phyloP scores from a whole-genome alignment of 2,329 filamentous ascomycete species.

The Colletotrichum musicola region DNA sequence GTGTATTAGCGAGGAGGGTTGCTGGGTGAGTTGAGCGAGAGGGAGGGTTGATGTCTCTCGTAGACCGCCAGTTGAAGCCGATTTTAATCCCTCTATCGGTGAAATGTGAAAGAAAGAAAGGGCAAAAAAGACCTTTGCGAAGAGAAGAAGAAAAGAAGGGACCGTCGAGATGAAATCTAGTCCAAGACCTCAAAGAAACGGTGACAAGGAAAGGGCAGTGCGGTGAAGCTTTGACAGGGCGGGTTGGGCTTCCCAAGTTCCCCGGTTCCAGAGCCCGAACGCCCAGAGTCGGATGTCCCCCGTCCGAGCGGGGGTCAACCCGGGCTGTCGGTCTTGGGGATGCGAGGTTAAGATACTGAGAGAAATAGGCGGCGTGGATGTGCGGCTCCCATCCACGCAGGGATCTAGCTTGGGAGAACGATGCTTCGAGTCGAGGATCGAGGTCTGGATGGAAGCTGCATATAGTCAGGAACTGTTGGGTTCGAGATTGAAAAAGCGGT shows the following conservation, averaged over 20 bases:
- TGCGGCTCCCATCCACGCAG: not conserved
- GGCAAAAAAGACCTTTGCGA: not conserved
- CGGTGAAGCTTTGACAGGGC: conserved; percentile 16
- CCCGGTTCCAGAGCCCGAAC: conserved; percentile 34
- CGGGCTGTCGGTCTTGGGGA: not conserved
- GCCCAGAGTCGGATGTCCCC: conserved; percentile 6
- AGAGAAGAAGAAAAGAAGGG: not conserved
- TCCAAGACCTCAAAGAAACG: not conserved
- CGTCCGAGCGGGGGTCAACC: conserved; percentile 36
- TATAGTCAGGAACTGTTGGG: no score
- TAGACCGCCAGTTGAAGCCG: not conserved
- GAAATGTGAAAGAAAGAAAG: not conserved
- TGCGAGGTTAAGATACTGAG: not conserved
- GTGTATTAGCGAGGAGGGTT: not conserved
- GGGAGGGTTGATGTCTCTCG: not conserved
- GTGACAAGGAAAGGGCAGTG: conserved; percentile 5
- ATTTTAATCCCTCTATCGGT: no score
- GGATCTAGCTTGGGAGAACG: not conserved
- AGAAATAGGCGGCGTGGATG: no score
- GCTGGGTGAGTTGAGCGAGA: not conserved
- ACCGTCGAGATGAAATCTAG: not conserved
- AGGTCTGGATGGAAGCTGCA: no score
- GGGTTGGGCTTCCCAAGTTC: conserved; percentile 10
- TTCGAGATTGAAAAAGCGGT: no score
- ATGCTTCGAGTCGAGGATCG: not conserved